These are phyloP conservation scores for Colletotrichum cuscutae DNA, from an alignment of 2,329 filamentous ascomycete species.

Conservation along the genomic window DNA sequence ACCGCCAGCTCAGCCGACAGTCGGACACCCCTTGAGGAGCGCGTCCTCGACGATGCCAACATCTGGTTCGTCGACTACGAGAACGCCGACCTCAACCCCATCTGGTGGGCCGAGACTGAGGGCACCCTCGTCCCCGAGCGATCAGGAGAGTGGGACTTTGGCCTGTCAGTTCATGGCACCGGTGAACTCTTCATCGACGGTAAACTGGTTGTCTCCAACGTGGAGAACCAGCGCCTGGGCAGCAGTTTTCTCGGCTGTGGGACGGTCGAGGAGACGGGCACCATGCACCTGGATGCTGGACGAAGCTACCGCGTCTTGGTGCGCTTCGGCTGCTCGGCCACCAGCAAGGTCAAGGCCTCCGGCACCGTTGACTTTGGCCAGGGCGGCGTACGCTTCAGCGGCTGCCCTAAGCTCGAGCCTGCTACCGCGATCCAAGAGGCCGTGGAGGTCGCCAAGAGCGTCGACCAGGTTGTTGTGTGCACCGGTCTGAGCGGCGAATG, in stretches of 20 bases:
- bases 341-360: slow-evolving; percentile 39
- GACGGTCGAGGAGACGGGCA: slow-evolving; percentile 44
- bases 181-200: slow-evolving; percentile 46
- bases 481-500: slow-evolving; percentile 65
- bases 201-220: slow-evolving; percentile 44
- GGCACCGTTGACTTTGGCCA: slow-evolving; percentile 43
- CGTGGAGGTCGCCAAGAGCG: slow-evolving; percentile 56
- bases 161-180: slow-evolving; percentile 47
- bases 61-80: slow-evolving; percentile 42
- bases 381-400: slow-evolving; percentile 41
- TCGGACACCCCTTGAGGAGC: slow-evolving; percentile 36
- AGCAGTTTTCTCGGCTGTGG: slow-evolving; percentile 50
- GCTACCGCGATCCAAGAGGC: slow-evolving; percentile 36
- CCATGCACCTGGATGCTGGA: slow-evolving; percentile 40
- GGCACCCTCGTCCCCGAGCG: slow-evolving; percentile 37
- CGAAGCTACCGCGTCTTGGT: slow-evolving; percentile 44
- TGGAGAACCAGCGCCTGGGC: slow-evolving; percentile 45
- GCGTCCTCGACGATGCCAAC: slow-evolving; percentile 38
- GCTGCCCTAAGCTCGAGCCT: slow-evolving; percentile 37
- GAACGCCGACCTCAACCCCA: slow-evolving; percentile 36
- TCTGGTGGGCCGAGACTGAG: slow-evolving; percentile 40
- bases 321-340: slow-evolving; percentile 42
- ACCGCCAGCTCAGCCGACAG: not conserved
- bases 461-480: slow-evolving; percentile 65
- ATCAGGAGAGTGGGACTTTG: slow-evolving; percentile 43